Base-by-base conservation (phyloP, 2,329 filamentous ascomycete species). In the Fusarium subtropicale region DNA sequence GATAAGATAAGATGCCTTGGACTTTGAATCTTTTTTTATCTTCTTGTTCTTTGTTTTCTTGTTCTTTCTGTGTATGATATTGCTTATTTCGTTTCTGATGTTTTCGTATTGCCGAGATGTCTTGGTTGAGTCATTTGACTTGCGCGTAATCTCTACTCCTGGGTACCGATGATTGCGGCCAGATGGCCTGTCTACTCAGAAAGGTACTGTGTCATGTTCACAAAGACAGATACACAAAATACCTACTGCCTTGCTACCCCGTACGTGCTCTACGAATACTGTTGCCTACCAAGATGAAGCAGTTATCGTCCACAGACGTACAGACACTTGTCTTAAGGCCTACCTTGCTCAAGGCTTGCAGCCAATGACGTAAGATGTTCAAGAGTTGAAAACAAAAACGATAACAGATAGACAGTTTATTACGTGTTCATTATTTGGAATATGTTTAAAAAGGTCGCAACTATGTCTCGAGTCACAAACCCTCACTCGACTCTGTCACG, bases 401-500 rank as follows among this genome's bases (percentile, higher is more conserved):
- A 39, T n/a, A 3, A n/a, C 20, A 22, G 10, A 33, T 18, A 9
- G 42, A 45, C 42, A 44, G 24, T 24, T 26, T n/a, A n/a, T 34
- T 18, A 26, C 50, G 65, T 68, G 65, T 63, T 48, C 53, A 34
- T 20, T 44, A 10, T 39, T 24, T 16, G 3, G 13, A 2, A 6
- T n/a, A 18, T 22, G 9, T 20, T 56, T 53, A 65, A 65, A 60
- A 60, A 60, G 15, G 15, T 22, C 33, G 36, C 22, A 41, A 57
- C 38, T 39, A 24, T 20, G 46, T 20, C 42, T 26, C 46, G 20
- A 33, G 22, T 48, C 18, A 31, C 30, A 48, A 16, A 56, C 11
- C 53, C 41, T 44, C 56, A 62, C 57, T 62, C 36, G 55, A 48
- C 39, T 38, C n/a, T 12, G 48, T 67, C 64, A 67, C 64, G 64